Evolutionary conservation across 352 stramenopile species (phyloP), one percentile per base, ranked within the genome.

Genomic region (Phytophthora multivora): DNA sequence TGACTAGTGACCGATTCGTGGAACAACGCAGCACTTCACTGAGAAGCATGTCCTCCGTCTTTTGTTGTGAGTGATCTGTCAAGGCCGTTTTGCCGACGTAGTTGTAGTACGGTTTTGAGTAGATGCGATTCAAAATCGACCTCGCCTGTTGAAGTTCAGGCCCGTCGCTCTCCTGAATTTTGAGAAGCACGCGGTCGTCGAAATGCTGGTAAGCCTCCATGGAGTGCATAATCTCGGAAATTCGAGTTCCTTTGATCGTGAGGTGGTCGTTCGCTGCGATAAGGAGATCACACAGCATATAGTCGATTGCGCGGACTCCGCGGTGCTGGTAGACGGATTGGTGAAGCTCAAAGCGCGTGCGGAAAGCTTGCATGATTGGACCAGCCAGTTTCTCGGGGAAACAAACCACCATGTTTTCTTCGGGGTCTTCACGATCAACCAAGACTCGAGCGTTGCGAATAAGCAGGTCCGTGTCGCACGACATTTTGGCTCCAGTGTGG

Each of bases 271-370:
- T 79, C 10, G 90, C 81, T 31, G 82, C 73, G 8, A 93, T 63
- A 21, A 97, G 50, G 4, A 86, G 61, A 55, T 97, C 88, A 47
- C 79, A 86, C 16, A 97, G 70, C 89, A 97, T 97, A 53, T 92
- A 95, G 50, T 97, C 89, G 49, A 94, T 88, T 4, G 89, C 85
- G 2, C 82, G 82, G 35, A 89, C 64, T 23, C 77, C 79, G 43
- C 92, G 88, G 56, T 97, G 90, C 58, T 96, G 87, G 51, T 97
- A 97, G 7, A 95, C 86, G 2, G 74, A 77, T 51, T 96, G 88
- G 31, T 97, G 91, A 11, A 97, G 77, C 58, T 93, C 77, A 49
- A 89, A 96, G 1, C 91, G 77, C 12, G 88, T 95, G 23, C 84
- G 82, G 55, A 97, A 97, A 8, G 92, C 83, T 54, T 94, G 84